Evolutionary conservation across 768 basidiomycete genomes (phyloP), one percentile per base, ranked within the genome.

Genomic region (Phaffia tasmanica): DNA sequence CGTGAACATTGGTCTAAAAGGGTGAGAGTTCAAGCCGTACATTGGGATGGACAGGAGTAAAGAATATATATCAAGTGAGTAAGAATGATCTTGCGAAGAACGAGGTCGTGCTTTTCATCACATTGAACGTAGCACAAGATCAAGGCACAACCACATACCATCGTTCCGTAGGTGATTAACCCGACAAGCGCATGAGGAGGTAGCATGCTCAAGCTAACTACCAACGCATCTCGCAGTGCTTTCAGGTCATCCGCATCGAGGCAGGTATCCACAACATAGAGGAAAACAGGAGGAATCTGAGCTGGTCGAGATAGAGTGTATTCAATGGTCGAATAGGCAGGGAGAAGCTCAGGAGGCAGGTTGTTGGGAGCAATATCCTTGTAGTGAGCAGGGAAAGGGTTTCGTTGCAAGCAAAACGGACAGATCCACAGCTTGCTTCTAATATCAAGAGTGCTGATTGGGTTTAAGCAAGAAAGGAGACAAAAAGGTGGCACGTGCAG

Each of bases 351-450:
- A 18, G 92, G 87, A 59, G 95, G 95, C 23, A 98, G 83, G 78
- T 98, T 98, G 71, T 88, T 93, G 78, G 87, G 87, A 57, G 92
- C 91, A 71, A 99, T 94, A 75, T 98, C 94, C 79, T 95, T 94
- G 82, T 99, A 99, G 77, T 99, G 94, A 0, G 89, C 88, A 5
- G 95, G 95, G 79, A 99, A 97, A 2, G 93, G 84, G 76, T 98
- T 99, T 68, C 95, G 86, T 47, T 88, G 86, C 62, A 99, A 81
- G 79, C 95, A 99, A 80, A 99, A 98, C 4, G 95, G 95, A 74
- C 95, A 99, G 71, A 98, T 99, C 95, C 95, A 99, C 62, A 99
- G 84, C 78, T 98, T 98, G 72, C 88, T 94, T 73, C 95, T 85
- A 70, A 97, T 90, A 79, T 98, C 95, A 74, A 99, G 93, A 81